Evolutionary conservation across 352 stramenopile genomes (phyloP), one percentile per base, ranked within the genome.

Genomic region (Phytopythium montanum): DNA sequence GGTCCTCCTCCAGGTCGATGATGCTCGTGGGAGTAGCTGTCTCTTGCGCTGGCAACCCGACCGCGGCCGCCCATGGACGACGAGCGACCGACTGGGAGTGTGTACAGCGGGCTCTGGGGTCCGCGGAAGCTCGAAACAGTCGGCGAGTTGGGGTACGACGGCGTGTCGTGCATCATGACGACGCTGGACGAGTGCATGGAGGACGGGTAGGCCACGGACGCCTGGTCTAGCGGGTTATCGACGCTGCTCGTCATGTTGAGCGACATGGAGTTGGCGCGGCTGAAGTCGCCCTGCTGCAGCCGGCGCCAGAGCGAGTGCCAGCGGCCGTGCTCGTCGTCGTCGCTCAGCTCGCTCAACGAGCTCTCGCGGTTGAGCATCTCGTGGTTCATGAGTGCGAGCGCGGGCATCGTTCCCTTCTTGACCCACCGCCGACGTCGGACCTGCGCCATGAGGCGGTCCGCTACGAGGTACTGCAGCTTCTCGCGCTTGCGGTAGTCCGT

Each of bases 381-480:
- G 51, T 34, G 51, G 34, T 57, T 57, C 21, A 61, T 52, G 59
- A 85, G 63, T 21, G 65, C 65, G 0, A 61, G 49, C n/a, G 65
- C 50, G 3, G 72, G 70, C 28, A 73, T 44, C 21, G 72, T 60
- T 2, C 76, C 81, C 60, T 93, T 93, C 31, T 87, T 85, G 25
- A 91, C 84, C 79, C 80, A 93, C 9, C 84, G 81, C 25, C 86
- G 81, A 2, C 86, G 82, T 46, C 86, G 84, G 29, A 95, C 86
- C 62, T 94, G 86, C 5, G 84, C 84, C 76, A 95, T 90, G 23
- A 95, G 64, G 8, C 86, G 70, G 63, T 95, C 86, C 0, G 86
- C 84, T 64, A 95, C 79, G 33, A 95, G 89, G 60, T 95, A 80
- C 60, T 95, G 86, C 28, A 95, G 70, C 62, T 88, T 90, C 57